These are phyloP conservation scores for Ustilago curta DNA, from an alignment of 1,284 basidiomycete genomes.

Conservation along the genomic window DNA sequence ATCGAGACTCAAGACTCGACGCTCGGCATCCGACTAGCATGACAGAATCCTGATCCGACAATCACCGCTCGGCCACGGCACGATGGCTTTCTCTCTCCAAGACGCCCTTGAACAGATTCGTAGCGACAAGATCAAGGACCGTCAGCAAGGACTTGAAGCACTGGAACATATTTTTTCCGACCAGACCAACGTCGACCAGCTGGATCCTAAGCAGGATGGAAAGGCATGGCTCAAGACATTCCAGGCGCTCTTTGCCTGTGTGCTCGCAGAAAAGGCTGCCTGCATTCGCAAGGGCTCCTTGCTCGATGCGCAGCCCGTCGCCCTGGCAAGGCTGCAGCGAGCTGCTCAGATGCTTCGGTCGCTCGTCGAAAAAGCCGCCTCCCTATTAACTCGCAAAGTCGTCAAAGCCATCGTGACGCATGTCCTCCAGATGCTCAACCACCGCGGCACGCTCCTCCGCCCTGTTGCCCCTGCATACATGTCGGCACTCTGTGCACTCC, in stretches of 20 bases:
- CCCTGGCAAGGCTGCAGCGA: conserved; percentile 75
- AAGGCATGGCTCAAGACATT: conserved; percentile 78
- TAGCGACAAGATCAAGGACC: conserved; percentile 77
- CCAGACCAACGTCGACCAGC: conserved; percentile 73
- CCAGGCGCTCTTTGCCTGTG: conserved; percentile 78
- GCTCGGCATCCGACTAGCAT: conserved; percentile 9
- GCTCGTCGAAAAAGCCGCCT: conserved; percentile 76
- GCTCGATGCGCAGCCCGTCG: conserved; percentile 70
- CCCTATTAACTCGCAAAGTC: conserved; percentile 74
- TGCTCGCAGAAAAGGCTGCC: conserved; percentile 76
- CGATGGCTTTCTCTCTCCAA: conserved; percentile 48
- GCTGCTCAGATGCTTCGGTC: conserved; percentile 78
- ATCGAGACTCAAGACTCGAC: no score
- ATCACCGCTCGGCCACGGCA: conserved; percentile 7
- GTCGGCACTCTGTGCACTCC: conserved; percentile 78
- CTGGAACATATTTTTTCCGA: conserved; percentile 77
- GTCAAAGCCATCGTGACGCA: conserved; percentile 77
- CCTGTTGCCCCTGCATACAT: conserved; percentile 83
- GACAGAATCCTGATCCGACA: background rate
- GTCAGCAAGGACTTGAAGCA: conserved; percentile 76
- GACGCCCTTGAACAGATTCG: conserved; percentile 48
- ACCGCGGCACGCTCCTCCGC: conserved; percentile 74
- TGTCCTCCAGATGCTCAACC: conserved; percentile 76
- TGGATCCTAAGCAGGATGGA: conserved; percentile 73
- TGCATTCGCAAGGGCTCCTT: conserved; percentile 73